Percentiles rank a stretch among this genome's conserved stretches.
These are phyloP conservation scores for Austroboletus niveus DNA, from an alignment of 1,284 basidiomycete genomes.

Conservation along the genomic window DNA sequence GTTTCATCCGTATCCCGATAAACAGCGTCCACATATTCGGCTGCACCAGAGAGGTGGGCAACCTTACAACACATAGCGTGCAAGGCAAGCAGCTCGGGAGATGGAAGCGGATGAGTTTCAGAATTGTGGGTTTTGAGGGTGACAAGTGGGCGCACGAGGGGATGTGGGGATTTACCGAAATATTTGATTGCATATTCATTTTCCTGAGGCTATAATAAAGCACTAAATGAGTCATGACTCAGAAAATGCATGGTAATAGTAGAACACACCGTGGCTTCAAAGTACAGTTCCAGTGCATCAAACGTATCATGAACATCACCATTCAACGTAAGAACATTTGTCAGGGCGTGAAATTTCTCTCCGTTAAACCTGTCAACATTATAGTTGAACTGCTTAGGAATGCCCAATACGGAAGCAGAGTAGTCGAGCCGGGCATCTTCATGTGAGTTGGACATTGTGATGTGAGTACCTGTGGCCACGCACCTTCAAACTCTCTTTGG, in stretches of 20 bases:
- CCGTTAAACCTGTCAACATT: background rate
- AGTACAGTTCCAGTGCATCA: background rate
- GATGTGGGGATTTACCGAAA: background rate
- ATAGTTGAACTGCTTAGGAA: background rate
- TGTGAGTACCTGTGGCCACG: too few relatives aligned
- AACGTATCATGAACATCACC: background rate
- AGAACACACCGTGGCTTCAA: constrained; percentile 4
- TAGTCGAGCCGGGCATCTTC: background rate
- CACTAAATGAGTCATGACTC: too few relatives aligned
- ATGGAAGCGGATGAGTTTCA: constrained; percentile 1
- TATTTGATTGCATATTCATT: background rate
- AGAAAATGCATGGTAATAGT: too few relatives aligned
- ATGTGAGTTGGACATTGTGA: background rate
- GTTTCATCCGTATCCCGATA: too few relatives aligned
- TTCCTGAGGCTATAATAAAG: too few relatives aligned
- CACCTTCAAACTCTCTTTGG: too few relatives aligned
- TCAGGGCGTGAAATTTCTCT: constrained; percentile 5
- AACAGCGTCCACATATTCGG: too few relatives aligned
- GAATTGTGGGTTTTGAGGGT: background rate
- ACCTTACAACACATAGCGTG: too few relatives aligned
- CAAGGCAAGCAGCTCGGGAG: background rate
- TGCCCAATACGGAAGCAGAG: background rate
- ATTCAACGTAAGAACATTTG: constrained; percentile 4
- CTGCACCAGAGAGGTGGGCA: too few relatives aligned
- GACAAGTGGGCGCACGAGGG: background rate